phyloP scores from a whole-genome alignment of 495 filamentous ascomycete genomes.

The Penicillium flavigenum region DNA sequence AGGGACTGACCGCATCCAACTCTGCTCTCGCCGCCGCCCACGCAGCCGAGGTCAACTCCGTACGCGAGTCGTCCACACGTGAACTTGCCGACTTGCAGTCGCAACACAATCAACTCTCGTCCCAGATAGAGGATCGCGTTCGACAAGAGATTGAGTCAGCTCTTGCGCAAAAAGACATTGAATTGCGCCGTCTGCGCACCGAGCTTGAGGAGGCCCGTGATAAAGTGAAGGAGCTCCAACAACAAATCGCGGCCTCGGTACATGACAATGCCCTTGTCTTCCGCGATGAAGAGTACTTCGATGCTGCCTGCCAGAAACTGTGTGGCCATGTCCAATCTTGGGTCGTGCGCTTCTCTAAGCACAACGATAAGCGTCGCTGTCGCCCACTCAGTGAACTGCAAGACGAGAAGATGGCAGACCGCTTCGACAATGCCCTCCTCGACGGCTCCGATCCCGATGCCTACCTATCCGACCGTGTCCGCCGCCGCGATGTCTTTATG shows the following conservation, averaged over 20 bases:
- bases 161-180: slow-evolving; percentile 69
- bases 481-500: slow-evolving; percentile 91
- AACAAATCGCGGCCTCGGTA: slow-evolving; percentile 71
- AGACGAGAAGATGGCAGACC: slow-evolving; percentile 86
- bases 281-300: slow-evolving; percentile 91
- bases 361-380: slow-evolving; percentile 85
- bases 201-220: slow-evolving; percentile 76
- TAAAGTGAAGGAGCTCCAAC: slow-evolving; percentile 77
- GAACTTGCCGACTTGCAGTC: slow-evolving; percentile 64
- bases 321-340: slow-evolving; percentile 94
- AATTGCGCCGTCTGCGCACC: slow-evolving; percentile 71
- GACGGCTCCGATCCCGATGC: slow-evolving; percentile 88
- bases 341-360: slow-evolving; percentile 94
- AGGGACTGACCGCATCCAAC: slow-evolving; percentile 69
- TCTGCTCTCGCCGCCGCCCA: slow-evolving; percentile 62
- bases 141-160: slow-evolving; percentile 59
- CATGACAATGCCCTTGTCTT: slow-evolving; percentile 73
- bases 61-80: slow-evolving; percentile 50
- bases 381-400: slow-evolving; percentile 74
- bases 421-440: slow-evolving; percentile 88
- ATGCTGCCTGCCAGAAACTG: slow-evolving; percentile 87
- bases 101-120: slow-evolving; percentile 57
- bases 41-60: slow-evolving; percentile 60
- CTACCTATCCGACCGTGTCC: slow-evolving; percentile 81
- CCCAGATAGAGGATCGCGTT: slow-evolving; percentile 63